phyloP scores from a whole-genome alignment of 129 eudicot genomes.

The Artemisia tridentata region DNA sequence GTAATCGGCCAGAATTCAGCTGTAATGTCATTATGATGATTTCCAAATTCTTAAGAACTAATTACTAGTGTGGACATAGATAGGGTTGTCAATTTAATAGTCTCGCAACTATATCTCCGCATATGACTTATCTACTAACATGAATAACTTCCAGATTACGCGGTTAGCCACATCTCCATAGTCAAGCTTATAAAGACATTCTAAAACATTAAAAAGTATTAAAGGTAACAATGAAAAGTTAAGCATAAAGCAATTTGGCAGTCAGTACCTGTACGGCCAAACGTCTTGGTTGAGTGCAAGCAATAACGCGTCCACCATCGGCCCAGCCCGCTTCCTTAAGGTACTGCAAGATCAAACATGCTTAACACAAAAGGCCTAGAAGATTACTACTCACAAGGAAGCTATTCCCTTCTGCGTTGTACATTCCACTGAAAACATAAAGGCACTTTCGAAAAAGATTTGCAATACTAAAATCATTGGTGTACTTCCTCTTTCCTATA shows the following conservation, averaged over 20 bases:
- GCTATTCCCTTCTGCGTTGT: neutral
- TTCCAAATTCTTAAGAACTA: no score
- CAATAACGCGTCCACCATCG: conserved; percentile 75
- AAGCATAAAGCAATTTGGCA: conserved; percentile 8
- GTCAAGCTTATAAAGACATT: no score
- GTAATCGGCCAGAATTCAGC: no score
- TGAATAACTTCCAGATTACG: no score
- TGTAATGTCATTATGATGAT: no score
- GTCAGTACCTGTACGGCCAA: conserved; percentile 80
- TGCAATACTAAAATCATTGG: neutral
- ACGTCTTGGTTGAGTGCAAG: conserved; percentile 94
- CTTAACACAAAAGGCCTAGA: neutral
- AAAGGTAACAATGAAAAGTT: neutral
- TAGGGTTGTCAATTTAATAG: no score
- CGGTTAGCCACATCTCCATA: no score
- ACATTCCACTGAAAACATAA: neutral
- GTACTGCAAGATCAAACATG: conserved; percentile 44
- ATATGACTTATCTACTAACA: no score
- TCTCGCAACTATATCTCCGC: no score
- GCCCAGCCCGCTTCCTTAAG: conserved; percentile 98
- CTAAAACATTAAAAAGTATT: neutral
- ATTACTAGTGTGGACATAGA: no score
- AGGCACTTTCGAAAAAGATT: neutral
- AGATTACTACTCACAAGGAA: neutral
- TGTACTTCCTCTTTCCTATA: neutral